phyloP scores from a whole-genome alignment of 257 asterid genomes.

The Lavandula angustifolia region DNA sequence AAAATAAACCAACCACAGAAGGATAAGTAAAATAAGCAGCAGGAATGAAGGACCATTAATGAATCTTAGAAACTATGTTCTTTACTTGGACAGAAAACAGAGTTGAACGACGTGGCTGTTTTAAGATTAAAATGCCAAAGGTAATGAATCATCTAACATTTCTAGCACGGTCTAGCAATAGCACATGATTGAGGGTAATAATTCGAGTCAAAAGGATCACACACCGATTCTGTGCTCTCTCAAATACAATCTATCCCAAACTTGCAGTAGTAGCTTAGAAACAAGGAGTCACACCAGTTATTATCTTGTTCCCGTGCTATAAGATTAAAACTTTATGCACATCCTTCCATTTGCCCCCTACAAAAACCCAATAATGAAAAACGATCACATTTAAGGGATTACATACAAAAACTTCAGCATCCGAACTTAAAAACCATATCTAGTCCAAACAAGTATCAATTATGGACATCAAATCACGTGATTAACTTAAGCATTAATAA shows the following conservation, averaged over 20 bases:
- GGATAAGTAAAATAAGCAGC: too few relatives aligned
- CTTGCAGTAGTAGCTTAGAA: background rate
- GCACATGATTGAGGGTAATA: background rate
- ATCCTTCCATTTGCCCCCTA: background rate
- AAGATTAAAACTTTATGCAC: constrained; percentile 11
- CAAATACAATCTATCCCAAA: background rate
- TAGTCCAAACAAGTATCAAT: constrained; percentile 3
- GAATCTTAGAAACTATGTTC: too few relatives aligned
- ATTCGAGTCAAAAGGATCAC: background rate
- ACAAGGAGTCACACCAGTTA: background rate
- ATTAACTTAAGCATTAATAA: constrained; percentile 2
- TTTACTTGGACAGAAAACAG: too few relatives aligned
- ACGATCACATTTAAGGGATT: background rate
- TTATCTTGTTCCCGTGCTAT: background rate
- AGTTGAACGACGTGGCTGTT: background rate
- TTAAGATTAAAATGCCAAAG: constrained; percentile 13
- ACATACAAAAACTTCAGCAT: constrained; percentile 2
- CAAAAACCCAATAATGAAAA: constrained; percentile 8
- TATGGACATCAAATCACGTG: background rate
- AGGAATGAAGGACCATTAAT: too few relatives aligned
- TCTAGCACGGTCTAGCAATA: constrained; percentile 17
- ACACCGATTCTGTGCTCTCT: background rate
- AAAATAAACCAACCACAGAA: constrained; percentile 11
- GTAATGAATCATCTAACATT: background rate
- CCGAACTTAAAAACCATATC: background rate